Conservation (phyloP, 495 filamentous ascomycete species). For the Penicillium longicatenatum region DNA sequence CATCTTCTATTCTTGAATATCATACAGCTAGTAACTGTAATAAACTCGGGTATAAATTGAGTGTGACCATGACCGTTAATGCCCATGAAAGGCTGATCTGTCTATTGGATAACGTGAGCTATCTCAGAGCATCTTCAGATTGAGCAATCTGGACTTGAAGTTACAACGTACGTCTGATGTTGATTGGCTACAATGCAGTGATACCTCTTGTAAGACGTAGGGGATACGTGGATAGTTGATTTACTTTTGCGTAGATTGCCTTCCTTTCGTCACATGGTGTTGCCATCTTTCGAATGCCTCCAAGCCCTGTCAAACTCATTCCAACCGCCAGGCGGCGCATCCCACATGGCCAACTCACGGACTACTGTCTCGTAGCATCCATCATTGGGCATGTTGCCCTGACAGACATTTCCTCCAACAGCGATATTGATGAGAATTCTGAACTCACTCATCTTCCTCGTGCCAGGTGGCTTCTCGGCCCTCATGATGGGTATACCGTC, state of each 20-base stretch:
- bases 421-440: conserved; percentile 34
- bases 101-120: too few species aligned
- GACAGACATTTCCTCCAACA: conserved; percentile 34
- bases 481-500: conserved; percentile 30
- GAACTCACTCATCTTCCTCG: conserved; percentile 33
- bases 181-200: too few species aligned
- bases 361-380: conserved; percentile 31
- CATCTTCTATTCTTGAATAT: too few species aligned
- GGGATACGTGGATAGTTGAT: too few species aligned
- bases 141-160: too few species aligned
- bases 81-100: too few species aligned
- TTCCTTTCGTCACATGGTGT: conserved; percentile 27
- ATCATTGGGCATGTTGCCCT: conserved; percentile 31
- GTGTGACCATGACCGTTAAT: too few species aligned
- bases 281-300: conserved; percentile 28
- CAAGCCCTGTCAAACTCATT: conserved; percentile 28
- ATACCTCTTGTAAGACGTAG: too few species aligned
- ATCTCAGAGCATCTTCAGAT: too few species aligned
- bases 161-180: too few species aligned
- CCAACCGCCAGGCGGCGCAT: conserved; percentile 32
- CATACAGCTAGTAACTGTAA: too few species aligned
- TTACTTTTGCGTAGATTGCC: conserved; percentile 11
- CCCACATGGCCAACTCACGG: conserved; percentile 34
- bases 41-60: too few species aligned
- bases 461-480: conserved; percentile 32